A percentile compares a stretch with the other conserved stretches of the same genome.
Evolutionary conservation across 1,139 yeast genomes (phyloP).

Genomic region (Zhuliangozyma parablackwelliae): DNA sequence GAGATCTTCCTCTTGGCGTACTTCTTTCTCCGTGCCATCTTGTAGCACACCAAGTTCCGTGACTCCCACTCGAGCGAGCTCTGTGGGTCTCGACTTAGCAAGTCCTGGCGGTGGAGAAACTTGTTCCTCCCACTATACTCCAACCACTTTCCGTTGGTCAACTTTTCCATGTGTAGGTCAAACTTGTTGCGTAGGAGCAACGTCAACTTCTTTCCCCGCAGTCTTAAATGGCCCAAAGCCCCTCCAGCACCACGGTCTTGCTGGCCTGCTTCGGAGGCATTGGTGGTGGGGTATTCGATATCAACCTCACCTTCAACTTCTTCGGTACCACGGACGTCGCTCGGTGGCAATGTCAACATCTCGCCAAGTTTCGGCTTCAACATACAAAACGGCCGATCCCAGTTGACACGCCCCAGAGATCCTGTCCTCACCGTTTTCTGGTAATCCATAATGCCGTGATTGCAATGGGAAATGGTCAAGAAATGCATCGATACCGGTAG

Average conservation of each 20-base stretch:
- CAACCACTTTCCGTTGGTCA: conserved; percentile 17
- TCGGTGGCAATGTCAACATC: conserved; percentile 7
- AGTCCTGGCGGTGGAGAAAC: conserved; percentile 17
- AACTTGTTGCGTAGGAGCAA: conserved; percentile 13
- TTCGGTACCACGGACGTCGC: conserved; percentile 4
- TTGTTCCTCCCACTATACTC: conserved; percentile 25
- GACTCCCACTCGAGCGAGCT: conserved; percentile 27
- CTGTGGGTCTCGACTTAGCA: conserved; percentile 17
- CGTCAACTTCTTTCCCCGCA: conserved; percentile 6
- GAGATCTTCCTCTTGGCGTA: conserved; percentile 49
- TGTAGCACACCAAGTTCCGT: conserved; percentile 46
- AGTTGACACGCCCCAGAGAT: conserved; percentile 40
- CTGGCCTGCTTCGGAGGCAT: no score
- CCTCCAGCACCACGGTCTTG: not conserved
- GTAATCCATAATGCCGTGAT: conserved; percentile 48
- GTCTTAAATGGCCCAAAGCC: conserved; percentile 4
- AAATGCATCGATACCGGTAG: conserved; percentile 41
- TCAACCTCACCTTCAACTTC: no score
- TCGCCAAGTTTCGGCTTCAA: conserved; percentile 23
- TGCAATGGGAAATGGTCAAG: conserved; percentile 51
- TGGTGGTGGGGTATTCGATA: no score
- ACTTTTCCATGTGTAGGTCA: conserved; percentile 20
- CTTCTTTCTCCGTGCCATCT: conserved; percentile 59
- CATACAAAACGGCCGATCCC: conserved; percentile 54
- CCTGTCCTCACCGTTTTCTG: conserved; percentile 33